Evolutionary conservation across 495 filamentous ascomycete genomes (phyloP).

Genomic region (Neurospora sp.): DNA sequence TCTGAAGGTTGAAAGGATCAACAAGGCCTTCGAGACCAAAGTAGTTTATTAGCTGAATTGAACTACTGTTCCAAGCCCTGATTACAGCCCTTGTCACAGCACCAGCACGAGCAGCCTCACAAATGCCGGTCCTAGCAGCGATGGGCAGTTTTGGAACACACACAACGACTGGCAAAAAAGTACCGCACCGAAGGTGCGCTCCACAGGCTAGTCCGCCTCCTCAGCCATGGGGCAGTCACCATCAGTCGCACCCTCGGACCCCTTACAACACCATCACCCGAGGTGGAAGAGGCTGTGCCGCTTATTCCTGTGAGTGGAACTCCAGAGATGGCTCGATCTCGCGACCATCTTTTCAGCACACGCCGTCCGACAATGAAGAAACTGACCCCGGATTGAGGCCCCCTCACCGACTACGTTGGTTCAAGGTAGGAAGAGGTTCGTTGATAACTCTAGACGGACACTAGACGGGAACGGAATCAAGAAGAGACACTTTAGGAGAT

Average conservation of each 20-base stretch:
- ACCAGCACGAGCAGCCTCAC: neutral
- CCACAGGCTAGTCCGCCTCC: too few species aligned
- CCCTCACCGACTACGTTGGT: neutral
- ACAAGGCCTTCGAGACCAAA: too few species aligned
- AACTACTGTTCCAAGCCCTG: too few species aligned
- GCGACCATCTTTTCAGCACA: neutral
- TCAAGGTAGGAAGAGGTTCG: neutral
- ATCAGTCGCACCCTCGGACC: too few species aligned
- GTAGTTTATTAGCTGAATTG: too few species aligned
- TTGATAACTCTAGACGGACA: neutral
- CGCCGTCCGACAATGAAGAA: neutral
- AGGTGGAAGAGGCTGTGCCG: constrained; percentile 26
- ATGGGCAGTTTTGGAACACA: constrained; percentile 15
- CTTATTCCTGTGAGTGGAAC: constrained; percentile 38
- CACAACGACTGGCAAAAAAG: constrained; percentile 54
- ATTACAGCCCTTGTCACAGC: too few species aligned
- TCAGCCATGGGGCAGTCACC: too few species aligned
- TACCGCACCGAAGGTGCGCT: constrained; percentile 58
- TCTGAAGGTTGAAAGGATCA: too few species aligned
- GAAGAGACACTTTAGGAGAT: neutral
- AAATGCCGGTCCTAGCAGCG: neutral
- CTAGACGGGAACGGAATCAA: neutral
- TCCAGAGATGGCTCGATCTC: neutral
- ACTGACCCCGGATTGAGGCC: neutral
- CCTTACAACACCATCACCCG: too few species aligned